A percentile compares a stretch with the other conserved stretches of the same genome.
Conservation (phyloP, 768 basidiomycete species). For the Macrolepiota albuminosa region DNA sequence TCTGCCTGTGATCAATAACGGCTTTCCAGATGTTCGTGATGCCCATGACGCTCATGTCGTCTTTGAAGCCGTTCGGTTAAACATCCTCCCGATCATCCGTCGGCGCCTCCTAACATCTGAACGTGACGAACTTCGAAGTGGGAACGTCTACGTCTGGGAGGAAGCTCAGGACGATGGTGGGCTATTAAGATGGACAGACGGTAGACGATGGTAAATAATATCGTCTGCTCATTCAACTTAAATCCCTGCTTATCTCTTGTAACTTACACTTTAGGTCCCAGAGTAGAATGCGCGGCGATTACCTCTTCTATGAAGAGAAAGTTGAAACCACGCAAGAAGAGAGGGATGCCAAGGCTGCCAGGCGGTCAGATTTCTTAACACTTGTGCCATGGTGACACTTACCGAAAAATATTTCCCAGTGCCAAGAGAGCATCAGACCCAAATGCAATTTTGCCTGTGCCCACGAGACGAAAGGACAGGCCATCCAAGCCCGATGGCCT, state of each 20-base stretch:
- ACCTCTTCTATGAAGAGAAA: conserved; percentile 81
- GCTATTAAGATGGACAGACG: conserved; percentile 77
- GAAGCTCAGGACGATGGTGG: conserved; percentile 73
- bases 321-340: conserved; percentile 78
- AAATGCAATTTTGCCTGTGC: conserved; percentile 49
- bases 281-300: conserved; percentile 80
- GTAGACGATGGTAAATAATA: conserved; percentile 59
- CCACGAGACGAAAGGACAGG: conserved; percentile 68
- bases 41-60: conserved; percentile 75
- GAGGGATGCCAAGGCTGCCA: conserved; percentile 73
- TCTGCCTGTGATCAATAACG: background rate
- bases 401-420: conserved; percentile 25
- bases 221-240: background rate
- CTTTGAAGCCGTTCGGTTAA: conserved; percentile 70
- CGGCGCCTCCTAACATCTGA: conserved; percentile 67
- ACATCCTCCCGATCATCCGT: conserved; percentile 65
- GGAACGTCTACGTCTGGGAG: conserved; percentile 84
- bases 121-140: conserved; percentile 63
- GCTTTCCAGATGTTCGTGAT: conserved; percentile 60
- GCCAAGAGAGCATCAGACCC: conserved; percentile 61
- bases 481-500: conserved; percentile 78
- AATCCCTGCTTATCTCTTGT: background rate
- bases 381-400: conserved; percentile 3
- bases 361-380: conserved; percentile 42
- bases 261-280: conserved; percentile 53